phyloP scores from a whole-genome alignment of 805 yeast species.

The Isabelozyma pseudorhagii region DNA sequence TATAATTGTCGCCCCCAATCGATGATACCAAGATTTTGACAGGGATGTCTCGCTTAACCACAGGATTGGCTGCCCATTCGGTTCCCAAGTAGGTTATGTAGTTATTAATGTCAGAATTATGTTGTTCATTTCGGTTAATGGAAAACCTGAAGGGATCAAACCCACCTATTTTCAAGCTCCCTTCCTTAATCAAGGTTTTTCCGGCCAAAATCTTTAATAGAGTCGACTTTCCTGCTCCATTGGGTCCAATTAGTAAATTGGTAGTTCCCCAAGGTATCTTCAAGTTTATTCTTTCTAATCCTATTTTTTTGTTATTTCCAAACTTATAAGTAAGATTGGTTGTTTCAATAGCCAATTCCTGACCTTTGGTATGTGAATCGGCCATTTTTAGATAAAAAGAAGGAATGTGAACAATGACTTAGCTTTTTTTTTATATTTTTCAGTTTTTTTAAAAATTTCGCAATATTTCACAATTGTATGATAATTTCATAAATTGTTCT shows the following conservation, averaged over 20 bases:
- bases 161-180: conserved; percentile 72
- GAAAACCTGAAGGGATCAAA: conserved; percentile 76
- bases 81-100: conserved; percentile 85
- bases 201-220: conserved; percentile 84
- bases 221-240: conserved; percentile 97
- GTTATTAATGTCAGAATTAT: conserved; percentile 42
- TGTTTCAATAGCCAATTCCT: conserved; percentile 54
- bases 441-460: not conserved
- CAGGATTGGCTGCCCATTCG: conserved; percentile 93
- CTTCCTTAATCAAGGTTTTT: conserved; percentile 76
- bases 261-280: conserved; percentile 69
- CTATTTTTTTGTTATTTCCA: conserved; percentile 54
- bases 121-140: conserved; percentile 44
- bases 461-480: not conserved
- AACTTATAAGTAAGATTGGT: conserved; percentile 67
- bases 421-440: too few relatives aligned
- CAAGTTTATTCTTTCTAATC: conserved; percentile 62
- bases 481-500: too few relatives aligned
- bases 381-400: not conserved
- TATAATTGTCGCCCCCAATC: conserved; percentile 65
- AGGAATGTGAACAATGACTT: too few relatives aligned
- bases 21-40: conserved; percentile 75
- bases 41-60: conserved; percentile 87
- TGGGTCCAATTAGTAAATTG: conserved; percentile 83
- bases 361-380: not conserved